Evolutionary conservation across 345 rosid genomes (phyloP).

Genomic region (Physaria fendleri): DNA sequence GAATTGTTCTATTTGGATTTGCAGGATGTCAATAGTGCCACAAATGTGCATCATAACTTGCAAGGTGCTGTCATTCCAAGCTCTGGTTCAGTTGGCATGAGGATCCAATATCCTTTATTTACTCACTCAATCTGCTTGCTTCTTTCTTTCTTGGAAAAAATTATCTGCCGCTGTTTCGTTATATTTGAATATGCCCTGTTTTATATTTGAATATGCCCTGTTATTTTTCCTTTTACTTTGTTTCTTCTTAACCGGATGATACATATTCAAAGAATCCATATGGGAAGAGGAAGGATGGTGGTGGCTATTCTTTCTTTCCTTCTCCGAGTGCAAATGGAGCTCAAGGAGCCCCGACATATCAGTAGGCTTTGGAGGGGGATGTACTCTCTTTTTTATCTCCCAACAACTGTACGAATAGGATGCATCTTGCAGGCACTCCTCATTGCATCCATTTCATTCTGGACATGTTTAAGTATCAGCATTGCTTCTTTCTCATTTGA

Average conservation of each 20-base stretch:
- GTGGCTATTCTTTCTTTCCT: constrained; percentile 38
- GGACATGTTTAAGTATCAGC: constrained; percentile 62
- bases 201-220: neutral
- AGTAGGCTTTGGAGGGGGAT: constrained; percentile 73
- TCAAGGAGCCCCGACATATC: constrained; percentile 59
- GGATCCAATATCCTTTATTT: constrained; percentile 92
- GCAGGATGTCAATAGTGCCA: constrained; percentile 86
- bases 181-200: no score
- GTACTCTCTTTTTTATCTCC: constrained; percentile 67
- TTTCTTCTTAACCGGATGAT: constrained; percentile 47
- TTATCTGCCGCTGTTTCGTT: no score
- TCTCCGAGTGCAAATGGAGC: constrained; percentile 78
- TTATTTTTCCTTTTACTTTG: constrained; percentile 2
- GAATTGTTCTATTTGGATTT: neutral
- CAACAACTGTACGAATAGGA: constrained; percentile 62
- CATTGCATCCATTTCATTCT: constrained; percentile 81
- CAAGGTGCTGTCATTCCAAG: constrained; percentile 96
- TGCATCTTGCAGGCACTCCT: constrained; percentile 86
- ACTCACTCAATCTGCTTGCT: neutral
- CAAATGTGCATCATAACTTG: constrained; percentile 74
- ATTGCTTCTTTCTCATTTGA: constrained; percentile 56
- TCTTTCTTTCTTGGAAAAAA: neutral
- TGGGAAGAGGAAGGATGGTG: constrained; percentile 79
- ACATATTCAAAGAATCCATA: constrained; percentile 94
- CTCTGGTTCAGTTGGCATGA: constrained; percentile 97